Evolutionary conservation across 306 rosid species (phyloP), one percentile per base, ranked within the genome.

Genomic region (Prunus mira): DNA sequence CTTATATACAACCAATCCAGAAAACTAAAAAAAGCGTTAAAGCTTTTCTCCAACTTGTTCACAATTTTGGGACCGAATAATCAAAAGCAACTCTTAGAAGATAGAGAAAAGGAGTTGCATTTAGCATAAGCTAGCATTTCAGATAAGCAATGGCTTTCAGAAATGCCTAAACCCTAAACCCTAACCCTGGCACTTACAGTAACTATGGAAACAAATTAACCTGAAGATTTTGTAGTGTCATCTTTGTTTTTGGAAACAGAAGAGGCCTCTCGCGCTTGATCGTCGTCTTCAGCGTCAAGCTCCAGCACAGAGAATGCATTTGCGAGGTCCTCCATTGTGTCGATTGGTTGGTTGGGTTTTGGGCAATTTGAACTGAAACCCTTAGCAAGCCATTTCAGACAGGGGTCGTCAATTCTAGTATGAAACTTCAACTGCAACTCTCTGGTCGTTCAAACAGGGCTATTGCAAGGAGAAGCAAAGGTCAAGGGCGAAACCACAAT

Each of bases 291-390:
- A 18, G 68, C 93, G 25, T 91, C 98, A 12, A 93, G 85, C 63
- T 84, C 90, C 56, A 91, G 79, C 41, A 86, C 85, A 25, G 96
- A 87, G 84, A 93, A 91, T 3, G 87, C 83, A 69, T 93, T 91
- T 12, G 72, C 28, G 25, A 91, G 74, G 51, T n/a, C 28, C 17
- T 79, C 87, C 98, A 92, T 89, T 79, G 15, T 11, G 22, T 60
- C 38, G 43, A 15, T 6, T 28, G 43, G 9, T 28, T 28, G 67
- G 67, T 2, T 28, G 14, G 34, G 65, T 15, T 62, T n/a, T 63
- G 67, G 22, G 30, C 6, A 22, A 58, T 58, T 58, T 22, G 65
- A 24, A 58, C 32, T 4, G 65, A 24, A 58, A 24, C 17, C 57
- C 17, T 52, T 52, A 52, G 15, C 51, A 38, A 38, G 43, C 43